Percentiles rank a stretch among this genome's conserved stretches.
Conservation (phyloP, 75 land plant genomes). For the Picea sitchensis region DNA sequence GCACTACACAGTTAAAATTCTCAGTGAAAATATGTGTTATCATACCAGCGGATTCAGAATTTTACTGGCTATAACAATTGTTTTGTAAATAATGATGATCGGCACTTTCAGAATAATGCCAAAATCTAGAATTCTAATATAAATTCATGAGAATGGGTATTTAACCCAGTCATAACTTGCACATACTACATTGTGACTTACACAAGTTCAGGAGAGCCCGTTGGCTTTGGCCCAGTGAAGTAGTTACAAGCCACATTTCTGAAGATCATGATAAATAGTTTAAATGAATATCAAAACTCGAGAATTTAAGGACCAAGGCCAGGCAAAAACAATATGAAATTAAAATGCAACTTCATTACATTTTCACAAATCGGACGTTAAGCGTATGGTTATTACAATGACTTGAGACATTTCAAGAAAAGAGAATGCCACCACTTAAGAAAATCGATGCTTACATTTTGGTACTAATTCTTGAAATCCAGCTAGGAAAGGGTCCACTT, state of each 20-base stretch:
- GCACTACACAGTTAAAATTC: background rate
- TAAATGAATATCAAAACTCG: background rate
- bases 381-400: background rate
- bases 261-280: background rate
- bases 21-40: background rate
- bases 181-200: background rate
- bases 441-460: background rate
- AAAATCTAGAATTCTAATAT: background rate
- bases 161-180: background rate
- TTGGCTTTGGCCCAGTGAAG: slow-evolving; percentile 6
- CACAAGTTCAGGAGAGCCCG: background rate
- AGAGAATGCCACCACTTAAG: no score
- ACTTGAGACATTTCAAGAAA: no score
- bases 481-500: slow-evolving; percentile 11
- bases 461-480: slow-evolving; percentile 1
- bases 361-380: background rate
- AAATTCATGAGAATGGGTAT: background rate
- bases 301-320: background rate
- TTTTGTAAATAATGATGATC: background rate
- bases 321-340: background rate
- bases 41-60: background rate
- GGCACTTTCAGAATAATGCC: background rate
- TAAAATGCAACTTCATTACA: background rate
- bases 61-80: background rate
- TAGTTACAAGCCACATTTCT: slow-evolving; percentile 3